These are phyloP conservation scores for Kuraishia piskuri DNA, from an alignment of 805 yeast species.

Conservation along the genomic window DNA sequence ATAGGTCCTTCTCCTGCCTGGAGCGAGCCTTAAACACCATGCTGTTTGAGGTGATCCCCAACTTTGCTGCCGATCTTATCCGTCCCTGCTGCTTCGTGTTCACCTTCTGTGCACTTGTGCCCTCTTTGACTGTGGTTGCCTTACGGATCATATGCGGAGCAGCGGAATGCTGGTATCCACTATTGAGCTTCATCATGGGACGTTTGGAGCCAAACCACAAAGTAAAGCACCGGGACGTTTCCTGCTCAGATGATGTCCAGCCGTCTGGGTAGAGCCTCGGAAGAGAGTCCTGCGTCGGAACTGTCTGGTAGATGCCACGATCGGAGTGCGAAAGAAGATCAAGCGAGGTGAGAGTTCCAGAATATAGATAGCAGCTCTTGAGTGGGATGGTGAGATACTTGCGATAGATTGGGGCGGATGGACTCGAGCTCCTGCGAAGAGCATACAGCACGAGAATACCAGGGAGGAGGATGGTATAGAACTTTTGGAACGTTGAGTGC, in stretches of 20 bases:
- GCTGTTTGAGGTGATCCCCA: slow-evolving; percentile 61
- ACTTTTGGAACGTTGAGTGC: slow-evolving; percentile 56
- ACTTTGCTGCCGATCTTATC: slow-evolving; percentile 35
- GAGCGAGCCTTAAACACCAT: slow-evolving; percentile 77
- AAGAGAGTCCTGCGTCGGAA: slow-evolving; percentile 47
- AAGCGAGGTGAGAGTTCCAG: slow-evolving; percentile 52
- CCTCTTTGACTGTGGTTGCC: neutral
- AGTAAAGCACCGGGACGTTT: slow-evolving; percentile 67
- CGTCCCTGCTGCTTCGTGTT: slow-evolving; percentile 17
- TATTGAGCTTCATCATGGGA: slow-evolving; percentile 23
- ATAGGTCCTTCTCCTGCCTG: slow-evolving; percentile 70
- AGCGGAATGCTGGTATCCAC: neutral
- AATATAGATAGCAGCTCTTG: slow-evolving; percentile 62
- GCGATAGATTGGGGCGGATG: slow-evolving; percentile 37
- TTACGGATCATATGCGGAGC: neutral
- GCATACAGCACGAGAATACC: slow-evolving; percentile 57
- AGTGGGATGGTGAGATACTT: slow-evolving; percentile 55
- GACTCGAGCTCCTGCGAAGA: slow-evolving; percentile 32
- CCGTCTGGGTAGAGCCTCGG: slow-evolving; percentile 80
- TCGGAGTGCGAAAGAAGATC: slow-evolving; percentile 45
- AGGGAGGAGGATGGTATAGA: slow-evolving; percentile 59
- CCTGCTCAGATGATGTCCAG: slow-evolving; percentile 76
- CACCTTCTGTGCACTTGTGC: slow-evolving; percentile 1
- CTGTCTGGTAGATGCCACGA: slow-evolving; percentile 28
- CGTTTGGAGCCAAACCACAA: slow-evolving; percentile 74